Evolutionary conservation across 257 asterid species (phyloP), one percentile per base, ranked within the genome.

Genomic region (Galeopsis tetrahit): DNA sequence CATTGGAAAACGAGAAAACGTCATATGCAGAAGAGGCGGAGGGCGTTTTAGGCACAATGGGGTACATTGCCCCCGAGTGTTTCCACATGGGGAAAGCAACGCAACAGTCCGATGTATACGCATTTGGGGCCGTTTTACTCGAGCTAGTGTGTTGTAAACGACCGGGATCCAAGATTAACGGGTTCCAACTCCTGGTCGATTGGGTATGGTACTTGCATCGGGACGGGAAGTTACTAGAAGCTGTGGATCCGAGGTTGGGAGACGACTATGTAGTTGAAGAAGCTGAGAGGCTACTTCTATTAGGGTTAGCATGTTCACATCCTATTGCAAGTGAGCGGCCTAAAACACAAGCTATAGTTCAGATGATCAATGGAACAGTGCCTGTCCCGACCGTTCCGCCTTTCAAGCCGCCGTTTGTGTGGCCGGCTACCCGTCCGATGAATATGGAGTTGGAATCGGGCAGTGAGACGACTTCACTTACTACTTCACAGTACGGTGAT

Each of bases 31-130:
- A 91, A 0, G 97, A 91, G 67, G 97, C 96, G 0, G 96, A 87
- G 39, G 98, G 97, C 0, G 85, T 91, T 1, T 65, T 82, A 1
- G 99, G 97, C 38, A 94, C 99, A 0, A 72, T 83, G 82, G 99
- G 99, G 35, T 94, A 91, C 82, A 88, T 94, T 11, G 99, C 99
- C 2, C 97, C 96, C 2, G 98, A 94, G 80, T 91, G 97, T 68
- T 89, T 93, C 81, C 96, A 85, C 85, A 93, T 91, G 0, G 98
- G 95, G 4, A 89, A 83, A 75, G 94, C 96, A 66, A 90, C 98
- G 1, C 88, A 80, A 48, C 96, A 85, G 6, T 93, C 98, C 0
- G 96, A 93, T 8, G 87, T 93, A 0, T 91, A 85, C 21, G 97
- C 97, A 0, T 91, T 94, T 2, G 97, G 97, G 2, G 97, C 95